Evolutionary conservation across 805 yeast species (phyloP).

Genomic region (Suhomyces xylopsoci): DNA sequence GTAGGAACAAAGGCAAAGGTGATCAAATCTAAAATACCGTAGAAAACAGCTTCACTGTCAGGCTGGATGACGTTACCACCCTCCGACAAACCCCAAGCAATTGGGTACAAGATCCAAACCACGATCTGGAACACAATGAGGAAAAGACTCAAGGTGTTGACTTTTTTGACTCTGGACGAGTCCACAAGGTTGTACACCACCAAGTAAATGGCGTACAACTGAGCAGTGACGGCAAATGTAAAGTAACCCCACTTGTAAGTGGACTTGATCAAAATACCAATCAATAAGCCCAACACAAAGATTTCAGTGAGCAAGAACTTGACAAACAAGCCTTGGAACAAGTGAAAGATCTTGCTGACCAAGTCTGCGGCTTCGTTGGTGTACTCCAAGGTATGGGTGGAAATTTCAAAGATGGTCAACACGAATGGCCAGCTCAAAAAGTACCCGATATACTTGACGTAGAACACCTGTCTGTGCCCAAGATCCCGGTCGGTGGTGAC

Average conservation of each 20-base stretch:
- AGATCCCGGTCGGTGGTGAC: conserved; percentile 28
- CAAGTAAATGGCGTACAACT: conserved; percentile 40
- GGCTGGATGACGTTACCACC: conserved; percentile 63
- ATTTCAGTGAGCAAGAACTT: conserved; percentile 46
- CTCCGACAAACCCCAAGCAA: conserved; percentile 53
- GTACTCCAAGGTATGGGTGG: conserved; percentile 28
- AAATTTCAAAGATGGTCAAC: conserved; percentile 31
- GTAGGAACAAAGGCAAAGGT: conserved; percentile 43
- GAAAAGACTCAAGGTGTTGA: conserved; percentile 4
- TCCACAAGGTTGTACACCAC: conserved; percentile 11
- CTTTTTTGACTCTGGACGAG: conserved; percentile 5
- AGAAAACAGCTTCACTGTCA: conserved; percentile 57
- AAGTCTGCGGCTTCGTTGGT: conserved; percentile 30
- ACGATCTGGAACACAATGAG: conserved; percentile 32
- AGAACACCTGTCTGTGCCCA: conserved; percentile 51
- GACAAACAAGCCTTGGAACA: conserved; percentile 36
- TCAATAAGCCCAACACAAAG: conserved; percentile 51
- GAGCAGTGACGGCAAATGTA: conserved; percentile 48
- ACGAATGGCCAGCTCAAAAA: conserved; percentile 51
- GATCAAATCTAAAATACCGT: conserved; percentile 55
- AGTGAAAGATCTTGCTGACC: conserved; percentile 23
- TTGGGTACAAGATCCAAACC: conserved; percentile 48
- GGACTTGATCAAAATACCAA: conserved; percentile 53
- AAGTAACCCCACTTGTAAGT: conserved; percentile 71
- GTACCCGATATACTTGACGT: conserved; percentile 56